Conservation (phyloP, 805 yeast genomes). For the Cyberlindnera maritima region DNA sequence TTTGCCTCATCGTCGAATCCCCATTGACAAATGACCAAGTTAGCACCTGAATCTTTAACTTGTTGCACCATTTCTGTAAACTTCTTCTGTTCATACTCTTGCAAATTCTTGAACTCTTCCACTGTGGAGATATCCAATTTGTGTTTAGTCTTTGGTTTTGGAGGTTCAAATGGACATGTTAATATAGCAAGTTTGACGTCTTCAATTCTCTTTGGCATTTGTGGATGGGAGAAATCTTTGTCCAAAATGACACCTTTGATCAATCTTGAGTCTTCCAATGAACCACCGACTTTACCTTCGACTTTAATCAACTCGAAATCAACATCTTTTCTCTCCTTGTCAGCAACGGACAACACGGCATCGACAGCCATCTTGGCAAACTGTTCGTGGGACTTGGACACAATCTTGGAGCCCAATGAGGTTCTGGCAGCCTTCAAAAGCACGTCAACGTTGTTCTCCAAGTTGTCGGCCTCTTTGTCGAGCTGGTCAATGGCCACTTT, state of each 20-base stretch:
- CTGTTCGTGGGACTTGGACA: slow-evolving; percentile 87
- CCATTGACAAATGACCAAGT: slow-evolving; percentile 98
- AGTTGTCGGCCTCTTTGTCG: slow-evolving; percentile 70
- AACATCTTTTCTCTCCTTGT: slow-evolving; percentile 87
- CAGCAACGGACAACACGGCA: slow-evolving; percentile 89
- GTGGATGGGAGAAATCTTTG: slow-evolving; percentile 97
- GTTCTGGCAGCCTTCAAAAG: slow-evolving; percentile 91
- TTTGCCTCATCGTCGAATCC: slow-evolving; percentile 99
- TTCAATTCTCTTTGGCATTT: slow-evolving; percentile 81
- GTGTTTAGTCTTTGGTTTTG: slow-evolving; percentile 98
- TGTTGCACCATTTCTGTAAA: slow-evolving; percentile 85
- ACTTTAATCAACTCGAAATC: slow-evolving; percentile 95
- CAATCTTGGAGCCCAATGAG: slow-evolving; percentile 92
- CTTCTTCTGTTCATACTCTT: slow-evolving; percentile 87
- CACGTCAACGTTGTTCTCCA: slow-evolving; percentile 43
- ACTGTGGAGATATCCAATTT: slow-evolving; percentile 91
- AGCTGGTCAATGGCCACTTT: slow-evolving; percentile 79
- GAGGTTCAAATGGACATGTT: slow-evolving; percentile 99
- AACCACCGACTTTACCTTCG: slow-evolving; percentile 95
- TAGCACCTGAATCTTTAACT: slow-evolving; percentile 90
- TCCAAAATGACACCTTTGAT: slow-evolving; percentile 92
- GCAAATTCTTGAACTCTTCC: slow-evolving; percentile 89
- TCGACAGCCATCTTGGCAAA: slow-evolving; percentile 98
- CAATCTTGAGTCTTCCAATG: slow-evolving; percentile 78
- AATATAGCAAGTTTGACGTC: slow-evolving; percentile 90